These are phyloP conservation scores for Phoenix dactylifera DNA, from an alignment of 176 grass and related monocot genomes.

Conservation along the genomic window DNA sequence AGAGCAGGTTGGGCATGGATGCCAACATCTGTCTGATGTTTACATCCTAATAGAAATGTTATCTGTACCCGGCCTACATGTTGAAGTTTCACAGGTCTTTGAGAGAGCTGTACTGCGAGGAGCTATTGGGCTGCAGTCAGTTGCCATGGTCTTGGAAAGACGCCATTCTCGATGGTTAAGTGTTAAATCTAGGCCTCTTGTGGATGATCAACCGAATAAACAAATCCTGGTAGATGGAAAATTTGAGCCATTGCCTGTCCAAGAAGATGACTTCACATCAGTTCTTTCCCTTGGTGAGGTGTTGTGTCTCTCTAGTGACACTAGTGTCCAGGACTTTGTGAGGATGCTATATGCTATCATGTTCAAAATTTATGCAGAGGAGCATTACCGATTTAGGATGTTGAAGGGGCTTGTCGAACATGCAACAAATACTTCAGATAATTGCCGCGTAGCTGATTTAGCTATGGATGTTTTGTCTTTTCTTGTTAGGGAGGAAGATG, in stretches of 20 bases:
- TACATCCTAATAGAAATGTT: slow-evolving; percentile 84
- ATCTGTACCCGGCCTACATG: slow-evolving; percentile 59
- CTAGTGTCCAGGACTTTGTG: slow-evolving; percentile 64
- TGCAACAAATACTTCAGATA: slow-evolving; percentile 71
- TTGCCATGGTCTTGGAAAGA: slow-evolving; percentile 81
- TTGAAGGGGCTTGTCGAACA: slow-evolving; percentile 84
- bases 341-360: slow-evolving; percentile 80
- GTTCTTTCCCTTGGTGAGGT: slow-evolving; percentile 81
- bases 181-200: slow-evolving; percentile 36
- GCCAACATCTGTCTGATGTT: slow-evolving; percentile 63
- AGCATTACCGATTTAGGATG: slow-evolving; percentile 81
- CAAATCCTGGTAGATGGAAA: slow-evolving; percentile 50
- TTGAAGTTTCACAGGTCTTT: slow-evolving; percentile 62
- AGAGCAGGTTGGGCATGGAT: slow-evolving; percentile 50
- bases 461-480: slow-evolving; percentile 93
- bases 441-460: slow-evolving; percentile 57
- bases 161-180: slow-evolving; percentile 52
- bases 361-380: slow-evolving; percentile 77
- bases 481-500: slow-evolving; percentile 76
- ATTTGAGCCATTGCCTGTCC: slow-evolving; percentile 33
- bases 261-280: slow-evolving; percentile 86
- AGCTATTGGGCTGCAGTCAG: slow-evolving; percentile 54
- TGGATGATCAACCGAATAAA: slow-evolving; percentile 55
- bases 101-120: slow-evolving; percentile 59
- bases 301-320: slow-evolving; percentile 61